Conservation (phyloP, 306 rosid genomes). For the peach (Prunus persica) region Prunus_persica_NCBIv2 NC_034016.1:11182001-11182500, state of each 20-base stretch:
- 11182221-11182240: not conserved
- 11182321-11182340: not conserved
- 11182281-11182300: not conserved
- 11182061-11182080: constrained; percentile 75
- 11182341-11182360: not conserved
- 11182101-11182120: constrained; percentile 94
- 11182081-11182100: constrained; percentile 93
- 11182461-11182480: not conserved
- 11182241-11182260: not conserved
- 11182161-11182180: constrained; percentile 83
- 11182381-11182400: not conserved
- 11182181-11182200: constrained; percentile 4
- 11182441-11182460: not conserved
- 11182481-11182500: not conserved
- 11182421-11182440: not conserved
- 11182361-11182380: not conserved
- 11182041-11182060: constrained; percentile 66
- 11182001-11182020: constrained; percentile 8
- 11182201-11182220: not conserved
- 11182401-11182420: not conserved
- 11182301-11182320: not conserved
- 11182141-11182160: constrained; percentile 65
- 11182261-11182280: not conserved
- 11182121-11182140: constrained; percentile 50
- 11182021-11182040: constrained; percentile 43